Percentiles rank a stretch among this genome's conserved stretches.
Evolutionary conservation across 2,329 filamentous ascomycete species (phyloP).

Genomic region (Metarhizium album): DNA sequence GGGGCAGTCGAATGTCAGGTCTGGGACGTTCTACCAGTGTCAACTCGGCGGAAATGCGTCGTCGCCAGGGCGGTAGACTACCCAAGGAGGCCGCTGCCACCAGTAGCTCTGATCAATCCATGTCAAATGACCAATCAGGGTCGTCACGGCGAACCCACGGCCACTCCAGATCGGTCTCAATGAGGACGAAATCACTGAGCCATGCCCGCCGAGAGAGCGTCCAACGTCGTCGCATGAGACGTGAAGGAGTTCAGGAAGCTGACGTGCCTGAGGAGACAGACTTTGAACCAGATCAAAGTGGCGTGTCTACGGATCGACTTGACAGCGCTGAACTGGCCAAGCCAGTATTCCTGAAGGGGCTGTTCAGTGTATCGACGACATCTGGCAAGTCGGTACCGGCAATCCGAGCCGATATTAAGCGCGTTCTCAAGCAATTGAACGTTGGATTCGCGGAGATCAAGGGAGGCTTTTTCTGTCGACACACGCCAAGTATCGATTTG

Average conservation of each 20-base stretch:
- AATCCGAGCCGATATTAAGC: slow-evolving; percentile 82
- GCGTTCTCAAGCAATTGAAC: slow-evolving; percentile 75
- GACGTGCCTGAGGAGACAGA: slow-evolving; percentile 90
- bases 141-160: slow-evolving; percentile 40
- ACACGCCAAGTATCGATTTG: slow-evolving; percentile 80
- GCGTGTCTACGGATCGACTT: slow-evolving; percentile 48
- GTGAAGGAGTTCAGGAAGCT: slow-evolving; percentile 61
- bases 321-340: slow-evolving; percentile 73
- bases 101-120: slow-evolving; percentile 70
- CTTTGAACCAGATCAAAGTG: slow-evolving; percentile 57
- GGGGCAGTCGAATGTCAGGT: slow-evolving; percentile 50
- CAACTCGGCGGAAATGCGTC: slow-evolving; percentile 72
- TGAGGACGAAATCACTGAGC: slow-evolving; percentile 76
- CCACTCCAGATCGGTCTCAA: slow-evolving; percentile 49
- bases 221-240: slow-evolving; percentile 66
- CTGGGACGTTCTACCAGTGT: slow-evolving; percentile 85
- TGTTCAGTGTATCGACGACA: slow-evolving; percentile 95
- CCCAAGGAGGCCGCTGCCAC: slow-evolving; percentile 59
- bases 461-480: slow-evolving; percentile 83
- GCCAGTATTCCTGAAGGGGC: slow-evolving; percentile 87
- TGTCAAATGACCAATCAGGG: slow-evolving; percentile 39
- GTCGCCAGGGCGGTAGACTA: slow-evolving; percentile 40
- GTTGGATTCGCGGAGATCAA: slow-evolving; percentile 91
- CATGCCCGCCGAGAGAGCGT: slow-evolving; percentile 88
- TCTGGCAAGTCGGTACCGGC: slow-evolving; percentile 80